Base-by-base conservation (phyloP, 208 protist species). In the Trypanosoma rangeli region DNA sequence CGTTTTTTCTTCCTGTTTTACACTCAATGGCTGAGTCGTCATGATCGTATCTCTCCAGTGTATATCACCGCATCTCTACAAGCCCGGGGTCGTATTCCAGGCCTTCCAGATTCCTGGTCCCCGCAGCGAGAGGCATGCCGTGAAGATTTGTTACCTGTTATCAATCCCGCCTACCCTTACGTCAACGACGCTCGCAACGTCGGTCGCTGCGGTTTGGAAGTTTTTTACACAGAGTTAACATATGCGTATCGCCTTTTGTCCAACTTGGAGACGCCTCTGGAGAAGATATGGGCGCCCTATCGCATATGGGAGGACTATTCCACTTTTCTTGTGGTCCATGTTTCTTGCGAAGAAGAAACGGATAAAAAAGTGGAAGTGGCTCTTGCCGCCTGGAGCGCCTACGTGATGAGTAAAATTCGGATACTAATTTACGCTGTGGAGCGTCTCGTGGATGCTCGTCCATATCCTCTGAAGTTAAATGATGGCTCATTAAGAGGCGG, bases 91-190 rank as follows among this genome's bases (percentile, higher is more conserved):
- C 68, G 62, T 28, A 83, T 94, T 39, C 69, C 73, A 8, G 92
- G 92, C n/a, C 79, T 96, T 77, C 79, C 78, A 35, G 67, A 79
- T 8, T 80, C 79, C 33, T 94, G 87, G 86, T 67, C 90, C 59
- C 66, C 70, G 20, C 39, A 64, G 18, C 52, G 70, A 5, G 70
- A 73, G 18, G 9, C 59, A 0, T 83, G 86, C 57, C 68, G 73
- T 48, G 66, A 82, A 0, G 94, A 99, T 73, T 70, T 98, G 18
- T 90, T 99, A 62, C 97, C 97, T 13, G 86, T 99, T 48, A 87
- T 99, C 29, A 99, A 98, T 64, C 98, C 98, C 4, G 92, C 95
- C 5, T 99, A 98, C 61, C 98, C 98, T 26, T 93, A 82, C 35
- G 97, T 99, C 71, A 99, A 99, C 75, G 90, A 97, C 8, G 96